Conservation (phyloP, 2,329 filamentous ascomycete genomes). For the Aureobasidium zeae region DNA sequence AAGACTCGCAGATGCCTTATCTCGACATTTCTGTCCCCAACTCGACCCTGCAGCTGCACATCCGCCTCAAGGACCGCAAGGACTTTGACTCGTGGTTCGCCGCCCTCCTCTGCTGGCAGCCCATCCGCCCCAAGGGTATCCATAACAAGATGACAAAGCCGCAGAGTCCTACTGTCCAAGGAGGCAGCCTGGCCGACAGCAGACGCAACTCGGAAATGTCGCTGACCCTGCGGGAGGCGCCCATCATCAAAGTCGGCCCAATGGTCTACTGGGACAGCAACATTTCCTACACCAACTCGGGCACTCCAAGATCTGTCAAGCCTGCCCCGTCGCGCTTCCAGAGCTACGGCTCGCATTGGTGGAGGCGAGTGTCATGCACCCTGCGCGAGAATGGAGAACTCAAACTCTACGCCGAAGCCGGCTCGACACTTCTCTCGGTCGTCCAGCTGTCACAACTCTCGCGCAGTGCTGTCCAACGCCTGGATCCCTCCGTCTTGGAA, state of each 20-base stretch:
- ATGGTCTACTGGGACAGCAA: constrained; percentile 71
- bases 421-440: constrained; percentile 67
- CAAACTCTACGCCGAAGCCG: constrained; percentile 79
- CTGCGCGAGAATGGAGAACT: constrained; percentile 92
- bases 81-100: constrained; percentile 75
- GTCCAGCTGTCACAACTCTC: constrained; percentile 85
- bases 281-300: constrained; percentile 41
- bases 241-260: constrained; percentile 79
- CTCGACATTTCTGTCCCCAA: constrained; percentile 45
- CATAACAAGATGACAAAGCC: constrained; percentile 46
- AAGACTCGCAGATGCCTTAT: constrained; percentile 40
- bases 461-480: constrained; percentile 77
- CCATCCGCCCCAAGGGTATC: constrained; percentile 53
- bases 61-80: constrained; percentile 54
- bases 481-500: constrained; percentile 83
- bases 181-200: constrained; percentile 19
- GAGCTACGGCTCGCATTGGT: constrained; percentile 53
- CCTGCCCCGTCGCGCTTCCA: constrained; percentile 48
- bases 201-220: constrained; percentile 43
- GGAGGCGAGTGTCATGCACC: constrained; percentile 85
- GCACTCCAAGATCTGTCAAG: constrained; percentile 28
- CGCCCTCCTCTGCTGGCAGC: constrained; percentile 72
- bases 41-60: constrained; percentile 50
- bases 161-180: constrained; percentile 26
- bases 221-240: constrained; percentile 54